Conservation (phyloP, 192 early-diverging fungal genomes). For the Phlyctochytrium planicorne region DNA sequence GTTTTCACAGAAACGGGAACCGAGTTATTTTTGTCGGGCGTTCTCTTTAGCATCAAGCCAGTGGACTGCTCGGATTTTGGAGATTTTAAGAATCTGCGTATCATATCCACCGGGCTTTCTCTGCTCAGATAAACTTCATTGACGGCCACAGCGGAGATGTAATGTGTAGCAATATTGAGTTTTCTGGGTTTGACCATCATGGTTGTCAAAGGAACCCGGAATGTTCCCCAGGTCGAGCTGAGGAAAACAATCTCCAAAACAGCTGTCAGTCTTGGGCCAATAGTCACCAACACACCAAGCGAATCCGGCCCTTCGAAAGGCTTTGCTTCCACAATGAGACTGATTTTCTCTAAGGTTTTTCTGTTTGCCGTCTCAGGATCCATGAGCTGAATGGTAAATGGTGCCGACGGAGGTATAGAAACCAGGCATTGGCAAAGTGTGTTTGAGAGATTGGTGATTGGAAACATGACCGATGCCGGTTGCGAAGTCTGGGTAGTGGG, state of each 20-base stretch:
- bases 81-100: constrained; percentile 30
- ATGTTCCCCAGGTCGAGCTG: constrained; percentile 39
- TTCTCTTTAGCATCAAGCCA: constrained; percentile 28
- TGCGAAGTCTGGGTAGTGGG: constrained; percentile 24
- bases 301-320: constrained; percentile 37
- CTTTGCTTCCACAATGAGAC: constrained; percentile 31
- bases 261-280: constrained; percentile 36
- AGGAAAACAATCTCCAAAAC: constrained; percentile 41
- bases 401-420: constrained; percentile 29
- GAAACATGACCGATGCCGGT: constrained; percentile 29
- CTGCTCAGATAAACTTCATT: constrained; percentile 38
- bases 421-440: constrained; percentile 27
- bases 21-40: constrained; percentile 2
- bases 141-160: constrained; percentile 34
- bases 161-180: constrained; percentile 23
- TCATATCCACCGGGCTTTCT: constrained; percentile 26
- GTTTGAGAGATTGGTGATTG: constrained; percentile 41
- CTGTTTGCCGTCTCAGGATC: constrained; percentile 35
- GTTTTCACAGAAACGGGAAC: constrained; percentile 17
- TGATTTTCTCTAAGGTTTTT: constrained; percentile 8
- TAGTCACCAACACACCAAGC: constrained; percentile 32
- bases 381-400: constrained; percentile 38
- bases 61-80: constrained; percentile 26
- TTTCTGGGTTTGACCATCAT: constrained; percentile 46
- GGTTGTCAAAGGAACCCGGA: constrained; percentile 33